Evolutionary conservation across 1,284 basidiomycete species (phyloP).

Genomic region (Neonothopanus nambi): DNA sequence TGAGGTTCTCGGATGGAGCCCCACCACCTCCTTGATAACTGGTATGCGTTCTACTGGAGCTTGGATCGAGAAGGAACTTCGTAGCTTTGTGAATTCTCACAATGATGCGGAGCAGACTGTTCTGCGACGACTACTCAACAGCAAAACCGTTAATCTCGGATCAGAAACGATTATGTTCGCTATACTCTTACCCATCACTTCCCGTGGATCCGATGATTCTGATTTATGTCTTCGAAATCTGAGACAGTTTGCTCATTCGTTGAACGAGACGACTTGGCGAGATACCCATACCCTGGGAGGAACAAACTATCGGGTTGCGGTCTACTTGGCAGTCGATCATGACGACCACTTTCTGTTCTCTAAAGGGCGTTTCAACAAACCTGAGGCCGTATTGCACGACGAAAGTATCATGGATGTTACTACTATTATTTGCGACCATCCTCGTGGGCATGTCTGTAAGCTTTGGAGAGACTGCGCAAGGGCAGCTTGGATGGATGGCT

Average conservation of each 20-base stretch:
- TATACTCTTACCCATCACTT: constrained; percentile 58
- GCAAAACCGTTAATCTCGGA: constrained; percentile 40
- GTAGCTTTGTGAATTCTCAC: constrained; percentile 49
- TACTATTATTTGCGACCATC: constrained; percentile 38
- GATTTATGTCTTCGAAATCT: constrained; percentile 44
- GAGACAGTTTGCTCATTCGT: constrained; percentile 40
- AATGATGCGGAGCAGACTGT: constrained; percentile 31
- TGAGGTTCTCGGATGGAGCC: too few species aligned
- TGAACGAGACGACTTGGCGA: constrained; percentile 46
- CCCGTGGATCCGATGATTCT: constrained; percentile 38
- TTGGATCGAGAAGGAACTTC: constrained; percentile 46
- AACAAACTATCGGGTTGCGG: constrained; percentile 34
- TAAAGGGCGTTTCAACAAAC: constrained; percentile 28
- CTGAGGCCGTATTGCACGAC: constrained; percentile 36
- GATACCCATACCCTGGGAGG: constrained; percentile 37
- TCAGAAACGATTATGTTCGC: constrained; percentile 43
- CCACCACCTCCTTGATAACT: constrained; percentile 22
- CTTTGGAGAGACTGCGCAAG: constrained; percentile 54
- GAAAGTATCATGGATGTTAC: constrained; percentile 38
- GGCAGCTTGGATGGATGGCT: constrained; percentile 46
- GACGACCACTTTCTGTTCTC: constrained; percentile 44
- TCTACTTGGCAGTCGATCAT: constrained; percentile 57
- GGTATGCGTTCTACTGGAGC: constrained; percentile 43
- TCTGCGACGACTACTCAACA: constrained; percentile 28
- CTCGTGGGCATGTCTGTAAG: constrained; percentile 49